Conservation (phyloP, 208 protist genomes). For the Porcisia hertigi region DNA sequence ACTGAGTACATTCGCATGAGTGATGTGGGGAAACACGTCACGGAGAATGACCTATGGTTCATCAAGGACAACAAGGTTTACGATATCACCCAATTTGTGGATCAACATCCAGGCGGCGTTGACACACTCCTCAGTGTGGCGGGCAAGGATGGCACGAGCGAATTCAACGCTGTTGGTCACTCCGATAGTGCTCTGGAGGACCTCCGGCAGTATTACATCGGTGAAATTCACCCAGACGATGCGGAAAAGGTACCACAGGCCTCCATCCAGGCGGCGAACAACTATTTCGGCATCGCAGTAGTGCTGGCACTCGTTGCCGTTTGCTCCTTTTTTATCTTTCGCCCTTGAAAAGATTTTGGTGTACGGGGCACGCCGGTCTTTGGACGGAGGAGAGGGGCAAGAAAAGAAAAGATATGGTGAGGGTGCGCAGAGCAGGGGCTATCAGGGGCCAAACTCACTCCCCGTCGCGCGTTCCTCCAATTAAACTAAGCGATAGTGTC, state of each 20-base stretch:
- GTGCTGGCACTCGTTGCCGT: conserved; percentile 46
- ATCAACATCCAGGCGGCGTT: conserved; percentile 89
- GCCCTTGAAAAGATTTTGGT: conserved; percentile 16
- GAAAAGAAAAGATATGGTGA: neutral
- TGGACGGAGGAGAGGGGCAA: neutral
- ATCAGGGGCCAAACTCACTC: neutral
- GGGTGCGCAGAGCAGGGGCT: neutral
- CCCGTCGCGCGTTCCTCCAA: neutral
- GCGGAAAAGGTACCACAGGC: conserved; percentile 33
- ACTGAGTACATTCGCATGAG: conserved; percentile 47
- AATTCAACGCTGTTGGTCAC: conserved; percentile 86
- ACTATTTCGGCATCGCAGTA: conserved; percentile 43
- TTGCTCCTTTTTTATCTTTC: conserved; percentile 61
- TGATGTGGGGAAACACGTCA: conserved; percentile 71
- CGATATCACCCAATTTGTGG: conserved; percentile 82
- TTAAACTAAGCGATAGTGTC: neutral
- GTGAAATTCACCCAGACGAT: conserved; percentile 70
- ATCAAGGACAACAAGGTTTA: conserved; percentile 89
- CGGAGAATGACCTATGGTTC: conserved; percentile 79
- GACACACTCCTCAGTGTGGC: conserved; percentile 84
- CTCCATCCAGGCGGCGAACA: conserved; percentile 30
- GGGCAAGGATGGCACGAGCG: conserved; percentile 80
- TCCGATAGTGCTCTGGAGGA: conserved; percentile 62
- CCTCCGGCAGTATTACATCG: conserved; percentile 80
- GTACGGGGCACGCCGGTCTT: neutral